A percentile compares a stretch with the other conserved stretches of the same genome.
These are phyloP conservation scores for Erythrobasidium hasegawianum DNA, from an alignment of 1,284 basidiomycete genomes.

Conservation along the genomic window DNA sequence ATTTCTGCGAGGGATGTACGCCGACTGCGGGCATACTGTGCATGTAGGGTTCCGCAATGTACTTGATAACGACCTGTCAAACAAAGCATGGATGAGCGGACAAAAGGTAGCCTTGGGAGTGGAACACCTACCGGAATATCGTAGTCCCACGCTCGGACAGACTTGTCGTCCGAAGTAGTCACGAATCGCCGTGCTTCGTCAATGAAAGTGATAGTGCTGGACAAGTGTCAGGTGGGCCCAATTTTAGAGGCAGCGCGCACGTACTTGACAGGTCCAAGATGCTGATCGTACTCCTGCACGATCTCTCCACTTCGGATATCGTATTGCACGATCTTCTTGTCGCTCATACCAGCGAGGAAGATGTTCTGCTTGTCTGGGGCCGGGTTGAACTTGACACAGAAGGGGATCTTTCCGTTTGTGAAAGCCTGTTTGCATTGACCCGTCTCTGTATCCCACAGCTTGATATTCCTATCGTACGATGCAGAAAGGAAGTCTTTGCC, in stretches of 20 bases:
- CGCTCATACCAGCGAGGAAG: conserved; percentile 96
- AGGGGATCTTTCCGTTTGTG: conserved; percentile 92
- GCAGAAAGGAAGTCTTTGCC: conserved; percentile 87
- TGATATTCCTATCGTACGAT: conserved; percentile 93
- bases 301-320: conserved; percentile 90
- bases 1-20: conserved; percentile 87
- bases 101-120: too few relatives aligned
- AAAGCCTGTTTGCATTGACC: conserved; percentile 90
- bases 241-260: neutral
- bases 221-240: neutral
- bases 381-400: conserved; percentile 91
- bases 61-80: conserved; percentile 78
- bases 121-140: conserved; percentile 39
- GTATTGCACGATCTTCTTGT: conserved; percentile 98
- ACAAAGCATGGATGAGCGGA: too few relatives aligned
- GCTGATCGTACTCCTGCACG: conserved; percentile 97
- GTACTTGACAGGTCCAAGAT: conserved; percentile 78
- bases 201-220: conserved; percentile 94
- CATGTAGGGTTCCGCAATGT: conserved; percentile 99
- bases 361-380: conserved; percentile 93
- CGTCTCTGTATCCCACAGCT: conserved; percentile 99
- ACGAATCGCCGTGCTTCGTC: conserved; percentile 93
- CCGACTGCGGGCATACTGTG: conserved; percentile 99
- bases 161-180: conserved; percentile 98
- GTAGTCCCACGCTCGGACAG: conserved; percentile 84